Evolutionary conservation across 192 early-diverging fungal species (phyloP).

Genomic region (Thamnidium elegans): DNA sequence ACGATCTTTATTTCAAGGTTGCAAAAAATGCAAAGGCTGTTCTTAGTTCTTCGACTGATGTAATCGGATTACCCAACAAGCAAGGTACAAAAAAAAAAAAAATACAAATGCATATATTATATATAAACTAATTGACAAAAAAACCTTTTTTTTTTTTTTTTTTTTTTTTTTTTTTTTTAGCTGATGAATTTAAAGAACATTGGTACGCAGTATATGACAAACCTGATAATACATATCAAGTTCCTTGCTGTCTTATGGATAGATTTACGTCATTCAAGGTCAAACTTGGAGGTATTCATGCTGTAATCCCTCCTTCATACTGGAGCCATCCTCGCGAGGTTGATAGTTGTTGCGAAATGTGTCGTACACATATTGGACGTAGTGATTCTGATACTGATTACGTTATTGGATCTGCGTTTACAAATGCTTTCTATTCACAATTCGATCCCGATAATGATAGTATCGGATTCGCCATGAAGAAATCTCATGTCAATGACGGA

Average conservation of each 20-base stretch:
- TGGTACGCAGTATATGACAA: slow-evolving; percentile 25
- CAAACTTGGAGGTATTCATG: slow-evolving; percentile 1
- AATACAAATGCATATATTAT: not conserved
- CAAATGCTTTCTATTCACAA: slow-evolving; percentile 33
- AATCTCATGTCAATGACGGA: slow-evolving; percentile 7
- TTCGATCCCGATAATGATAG: slow-evolving; percentile 29
- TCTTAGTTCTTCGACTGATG: slow-evolving; percentile 28
- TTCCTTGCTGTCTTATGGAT: slow-evolving; percentile 31
- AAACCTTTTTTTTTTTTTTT: too few species aligned
- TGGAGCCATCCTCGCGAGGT: slow-evolving; percentile 25
- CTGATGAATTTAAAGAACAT: slow-evolving; percentile 27
- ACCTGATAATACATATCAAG: slow-evolving; percentile 22
- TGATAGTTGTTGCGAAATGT: slow-evolving; percentile 24
- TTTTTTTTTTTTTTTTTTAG: too few species aligned
- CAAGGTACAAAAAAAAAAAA: slow-evolving; percentile 19
- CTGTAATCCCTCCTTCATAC: slow-evolving; percentile 27
- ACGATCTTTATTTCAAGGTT: slow-evolving; percentile 13
- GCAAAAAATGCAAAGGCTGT: slow-evolving; percentile 24
- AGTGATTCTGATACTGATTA: slow-evolving; percentile 27
- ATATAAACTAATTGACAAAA: not conserved
- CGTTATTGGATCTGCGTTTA: slow-evolving; percentile 27
- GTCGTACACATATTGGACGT: slow-evolving; percentile 12
- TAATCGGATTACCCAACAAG: slow-evolving; percentile 26
- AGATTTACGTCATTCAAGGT: slow-evolving; percentile 25
- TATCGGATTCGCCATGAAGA: slow-evolving; percentile 24